Base-by-base conservation (phyloP, 192 early-diverging fungal species). In the Nowakowskiella sp. region DNA sequence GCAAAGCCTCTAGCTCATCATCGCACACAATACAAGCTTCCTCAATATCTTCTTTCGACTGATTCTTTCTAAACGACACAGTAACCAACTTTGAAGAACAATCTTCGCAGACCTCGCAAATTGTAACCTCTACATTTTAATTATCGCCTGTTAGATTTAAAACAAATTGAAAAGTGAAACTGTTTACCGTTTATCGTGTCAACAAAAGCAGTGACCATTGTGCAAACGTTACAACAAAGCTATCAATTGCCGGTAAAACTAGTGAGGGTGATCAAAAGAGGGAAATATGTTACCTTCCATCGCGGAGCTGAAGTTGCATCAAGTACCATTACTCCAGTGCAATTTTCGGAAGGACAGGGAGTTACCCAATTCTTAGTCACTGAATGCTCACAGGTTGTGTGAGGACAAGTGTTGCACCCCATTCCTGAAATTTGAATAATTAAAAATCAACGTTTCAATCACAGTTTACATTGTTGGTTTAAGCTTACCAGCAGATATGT, bases 281-380 rank as follows among this genome's bases (percentile, higher is more conserved):
- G n/a, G n/a, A n/a, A n/a, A n/a, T n/a, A n/a, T n/a, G n/a, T 74
- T 25, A 77, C 24, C 46, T 80, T 77, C 67, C 68, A 77, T 23
- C 74, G 31, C 22, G 77, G 77, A 9, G 73, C 73, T 2, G 58
- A 74, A 0, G 77, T 77, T 7, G 64, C 72, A 58, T 80, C 73
- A 7, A 77, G 25, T 30, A 77, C 47, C 51, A 76, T 33, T 7
- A 55, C 51, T 1, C 73, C 73, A 1, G 36, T 36, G 36, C 73
- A 76, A 6, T 53, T 36, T 4, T 47, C 53, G 25, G 51, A 34
- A 9, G 63, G 73, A 42, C 73, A 76, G 6, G 68, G 55, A 31
- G 60, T 66, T 24, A 76, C 53, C 0, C 66, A 55, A 53, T 69
- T 78, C 2, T 48, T 64, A 1, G 59, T 53, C 51, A 77, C 54